Base-by-base conservation (phyloP, 148 eudicot species). In the Chenopodium album region DNA sequence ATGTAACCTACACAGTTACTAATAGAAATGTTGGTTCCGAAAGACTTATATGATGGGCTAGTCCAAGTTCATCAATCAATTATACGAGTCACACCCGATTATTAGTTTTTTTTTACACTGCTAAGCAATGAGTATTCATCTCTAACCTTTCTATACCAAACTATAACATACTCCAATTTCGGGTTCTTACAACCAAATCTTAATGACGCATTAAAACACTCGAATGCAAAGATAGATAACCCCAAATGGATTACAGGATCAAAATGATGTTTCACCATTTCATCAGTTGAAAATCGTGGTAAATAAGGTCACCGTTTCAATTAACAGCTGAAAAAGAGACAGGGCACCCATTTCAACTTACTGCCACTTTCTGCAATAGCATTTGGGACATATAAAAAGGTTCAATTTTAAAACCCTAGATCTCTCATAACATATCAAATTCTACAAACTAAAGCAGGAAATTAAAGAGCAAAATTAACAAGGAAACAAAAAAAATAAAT, bases 361-460 rank as follows among this genome's bases (percentile, higher is more conserved):
- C 32, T 22, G 28, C 5, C 65, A 48, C 82, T 9, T 65, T 44
- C 32, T 23, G 59, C 62, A 22, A 50, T 62, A 52, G 14, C 22
- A 11, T 13, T 10, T 1, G 50, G 31, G 13, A 26, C 77, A 19
- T 2, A 60, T 4, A 76, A 22, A 17, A 31, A 59, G 64, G 28
- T 52, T 65, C 78, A 73, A 3, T 76, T n/a, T 12, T 14, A 16
- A 32, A 44, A 23, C 79, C 76, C 75, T 66, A 44, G 11, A 75
- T 74, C 32, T 52, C 79, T 79, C 59, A 28, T 79, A 66, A 66
- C n/a, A 67, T 2, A 67, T 26, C 31, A 73, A 83, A 22, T 23
- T 59, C 23, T 41, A n/a, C 73, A 60, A 63, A 26, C 9, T 1
- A 71, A 62, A 32, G 29, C 31, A 22, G 11, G 73, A 78, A 26